Conservation (phyloP, 768 basidiomycete genomes). For the Amanita muscaria region DNA sequence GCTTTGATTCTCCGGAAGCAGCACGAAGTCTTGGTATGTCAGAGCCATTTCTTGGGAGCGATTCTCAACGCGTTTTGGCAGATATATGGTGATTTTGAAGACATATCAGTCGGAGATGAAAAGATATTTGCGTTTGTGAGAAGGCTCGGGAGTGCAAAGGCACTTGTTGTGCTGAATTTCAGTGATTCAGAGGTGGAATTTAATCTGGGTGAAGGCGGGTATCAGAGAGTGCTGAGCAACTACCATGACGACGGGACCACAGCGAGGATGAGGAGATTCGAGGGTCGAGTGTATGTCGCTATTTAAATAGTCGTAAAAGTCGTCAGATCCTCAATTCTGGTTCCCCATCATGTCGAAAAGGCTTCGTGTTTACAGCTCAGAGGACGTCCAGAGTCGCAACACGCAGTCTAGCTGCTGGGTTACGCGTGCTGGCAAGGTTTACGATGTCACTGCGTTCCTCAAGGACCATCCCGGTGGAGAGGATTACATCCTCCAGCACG, state of each 20-base stretch:
- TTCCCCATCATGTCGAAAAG: conserved; percentile 50
- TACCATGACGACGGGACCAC: conserved; percentile 7
- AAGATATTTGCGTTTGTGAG: conserved; percentile 49
- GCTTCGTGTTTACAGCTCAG: conserved; percentile 62
- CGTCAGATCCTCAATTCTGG: background rate
- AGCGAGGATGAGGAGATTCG: background rate
- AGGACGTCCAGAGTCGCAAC: conserved; percentile 65
- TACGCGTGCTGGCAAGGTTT: conserved; percentile 72
- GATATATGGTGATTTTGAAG: conserved; percentile 55
- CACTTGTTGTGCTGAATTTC: conserved; percentile 45
- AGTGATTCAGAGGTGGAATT: conserved; percentile 18
- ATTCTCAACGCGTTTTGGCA: conserved; percentile 13
- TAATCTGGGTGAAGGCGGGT: conserved; percentile 9
- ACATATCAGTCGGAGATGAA: conserved; percentile 37
- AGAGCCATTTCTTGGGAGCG: background rate
- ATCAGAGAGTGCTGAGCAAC: conserved; percentile 23
- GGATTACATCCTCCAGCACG: conserved; percentile 76
- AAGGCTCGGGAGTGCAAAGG: conserved; percentile 23
- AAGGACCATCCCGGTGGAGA: conserved; percentile 93
- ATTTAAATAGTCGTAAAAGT: background rate
- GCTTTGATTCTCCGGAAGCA: conserved; percentile 45
- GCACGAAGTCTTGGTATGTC: conserved; percentile 42
- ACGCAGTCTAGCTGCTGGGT: conserved; percentile 70
- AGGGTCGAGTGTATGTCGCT: background rate
- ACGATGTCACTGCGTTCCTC: conserved; percentile 81